phyloP scores from a whole-genome alignment of 192 early-diverging fungal genomes.

The Gaertneriomyces sp. region DNA sequence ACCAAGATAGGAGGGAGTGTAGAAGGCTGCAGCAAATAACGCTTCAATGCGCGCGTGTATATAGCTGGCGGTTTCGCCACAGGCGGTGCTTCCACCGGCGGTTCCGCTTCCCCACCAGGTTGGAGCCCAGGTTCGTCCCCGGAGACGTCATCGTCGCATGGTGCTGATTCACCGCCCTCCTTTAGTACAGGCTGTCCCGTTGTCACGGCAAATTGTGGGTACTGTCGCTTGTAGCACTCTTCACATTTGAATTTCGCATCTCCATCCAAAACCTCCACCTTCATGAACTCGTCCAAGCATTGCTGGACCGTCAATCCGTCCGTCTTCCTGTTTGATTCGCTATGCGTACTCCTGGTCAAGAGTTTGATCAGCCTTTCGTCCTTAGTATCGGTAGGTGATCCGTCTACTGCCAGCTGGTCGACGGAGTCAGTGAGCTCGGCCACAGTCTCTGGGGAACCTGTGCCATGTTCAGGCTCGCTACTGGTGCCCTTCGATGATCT shows the following conservation, averaged over 20 bases:
- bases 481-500: too few species aligned
- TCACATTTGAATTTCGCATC: slow-evolving; percentile 63
- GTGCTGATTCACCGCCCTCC: background rate
- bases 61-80: slow-evolving; percentile 6
- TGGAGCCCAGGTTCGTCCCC: background rate
- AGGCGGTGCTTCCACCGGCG: background rate
- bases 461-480: too few species aligned
- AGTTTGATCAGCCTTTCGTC: slow-evolving; percentile 9
- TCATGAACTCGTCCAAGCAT: slow-evolving; percentile 47
- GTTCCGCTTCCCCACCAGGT: background rate
- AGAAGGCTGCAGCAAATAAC: slow-evolving; percentile 39
- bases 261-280: slow-evolving; percentile 60
- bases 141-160: background rate
- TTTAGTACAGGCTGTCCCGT: background rate
- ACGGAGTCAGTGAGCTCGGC: slow-evolving; percentile 1
- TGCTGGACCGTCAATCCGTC: slow-evolving; percentile 13
- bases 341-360: slow-evolving; percentile 3
- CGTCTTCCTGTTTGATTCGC: background rate
- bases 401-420: background rate
- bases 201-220: background rate
- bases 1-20: slow-evolving; percentile 37
- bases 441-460: background rate
- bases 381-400: background rate
- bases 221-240: slow-evolving; percentile 48
- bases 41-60: slow-evolving; percentile 37